Evolutionary conservation across 305 asterid species (phyloP).

Genomic region (Fraxinus greggii): DNA sequence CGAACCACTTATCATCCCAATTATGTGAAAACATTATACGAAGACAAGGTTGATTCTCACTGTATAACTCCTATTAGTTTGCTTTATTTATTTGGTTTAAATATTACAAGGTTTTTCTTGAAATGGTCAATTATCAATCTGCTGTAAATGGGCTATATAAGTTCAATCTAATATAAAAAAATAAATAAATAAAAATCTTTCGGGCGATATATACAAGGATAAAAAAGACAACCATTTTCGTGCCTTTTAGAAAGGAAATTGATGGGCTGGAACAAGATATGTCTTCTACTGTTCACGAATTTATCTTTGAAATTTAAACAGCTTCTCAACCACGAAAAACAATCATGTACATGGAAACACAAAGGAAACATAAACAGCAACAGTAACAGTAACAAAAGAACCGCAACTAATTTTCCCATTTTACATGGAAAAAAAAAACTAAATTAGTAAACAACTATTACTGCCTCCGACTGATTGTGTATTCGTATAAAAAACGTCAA

Average conservation of each 20-base stretch:
- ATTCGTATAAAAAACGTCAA: neutral
- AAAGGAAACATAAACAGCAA: slow-evolving; percentile 26
- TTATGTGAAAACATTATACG: neutral
- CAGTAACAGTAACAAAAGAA: slow-evolving; percentile 28
- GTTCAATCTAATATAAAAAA: neutral
- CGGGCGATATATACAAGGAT: neutral
- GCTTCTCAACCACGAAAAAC: slow-evolving; percentile 27
- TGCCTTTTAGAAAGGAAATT: slow-evolving; percentile 29
- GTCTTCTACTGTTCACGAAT: slow-evolving; percentile 29
- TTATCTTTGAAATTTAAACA: slow-evolving; percentile 22
- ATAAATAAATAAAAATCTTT: neutral
- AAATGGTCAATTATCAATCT: neutral
- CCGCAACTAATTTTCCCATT: slow-evolving; percentile 33
- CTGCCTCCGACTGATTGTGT: neutral
- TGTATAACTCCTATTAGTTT: too few species aligned
- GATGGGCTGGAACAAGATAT: slow-evolving; percentile 27
- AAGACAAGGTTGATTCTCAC: neutral
- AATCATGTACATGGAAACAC: slow-evolving; percentile 1
- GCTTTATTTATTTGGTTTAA: neutral
- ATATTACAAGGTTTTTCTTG: neutral
- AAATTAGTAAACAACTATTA: slow-evolving; percentile 6
- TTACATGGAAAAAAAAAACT: neutral
- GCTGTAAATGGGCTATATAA: neutral
- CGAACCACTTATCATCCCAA: neutral
- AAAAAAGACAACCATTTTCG: neutral